Conservation (phyloP, 306 rosid species). For the Cicer judaicum region DNA sequence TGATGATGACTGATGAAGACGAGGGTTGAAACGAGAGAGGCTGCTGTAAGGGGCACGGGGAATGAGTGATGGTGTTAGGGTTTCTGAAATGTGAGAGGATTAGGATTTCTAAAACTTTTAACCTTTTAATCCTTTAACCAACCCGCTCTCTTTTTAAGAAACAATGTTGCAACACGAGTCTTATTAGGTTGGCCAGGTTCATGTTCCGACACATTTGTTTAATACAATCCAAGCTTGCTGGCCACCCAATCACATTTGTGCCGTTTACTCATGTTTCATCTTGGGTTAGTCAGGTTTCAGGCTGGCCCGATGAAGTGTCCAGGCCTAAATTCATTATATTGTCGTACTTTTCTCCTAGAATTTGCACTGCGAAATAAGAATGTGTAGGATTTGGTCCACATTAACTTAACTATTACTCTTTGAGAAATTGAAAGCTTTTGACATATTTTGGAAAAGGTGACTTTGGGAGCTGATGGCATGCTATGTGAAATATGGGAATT, state of each 20-base stretch:
- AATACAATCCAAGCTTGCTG: neutral
- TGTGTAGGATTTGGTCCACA: neutral
- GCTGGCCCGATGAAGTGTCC: neutral
- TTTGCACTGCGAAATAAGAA: neutral
- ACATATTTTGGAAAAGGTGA: constrained; percentile 22
- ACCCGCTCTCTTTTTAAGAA: neutral
- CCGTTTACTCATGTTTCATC: neutral
- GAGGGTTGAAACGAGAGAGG: no score
- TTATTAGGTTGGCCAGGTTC: neutral
- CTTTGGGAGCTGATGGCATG: neutral
- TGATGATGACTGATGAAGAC: no score
- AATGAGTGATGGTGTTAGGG: neutral
- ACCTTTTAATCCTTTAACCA: neutral
- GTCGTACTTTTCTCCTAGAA: neutral
- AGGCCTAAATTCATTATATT: neutral
- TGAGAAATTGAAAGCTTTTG: constrained; percentile 3
- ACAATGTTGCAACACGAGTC: neutral
- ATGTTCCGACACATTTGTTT: neutral
- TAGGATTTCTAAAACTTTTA: neutral
- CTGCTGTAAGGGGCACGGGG: neutral
- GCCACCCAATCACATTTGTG: neutral
- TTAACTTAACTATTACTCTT: neutral
- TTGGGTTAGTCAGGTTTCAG: neutral
- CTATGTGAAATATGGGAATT: constrained; percentile 21
- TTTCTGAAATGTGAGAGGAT: neutral